Conservation (phyloP, 2,329 filamentous ascomycete genomes). For the Fusarium gaditjirri region DNA sequence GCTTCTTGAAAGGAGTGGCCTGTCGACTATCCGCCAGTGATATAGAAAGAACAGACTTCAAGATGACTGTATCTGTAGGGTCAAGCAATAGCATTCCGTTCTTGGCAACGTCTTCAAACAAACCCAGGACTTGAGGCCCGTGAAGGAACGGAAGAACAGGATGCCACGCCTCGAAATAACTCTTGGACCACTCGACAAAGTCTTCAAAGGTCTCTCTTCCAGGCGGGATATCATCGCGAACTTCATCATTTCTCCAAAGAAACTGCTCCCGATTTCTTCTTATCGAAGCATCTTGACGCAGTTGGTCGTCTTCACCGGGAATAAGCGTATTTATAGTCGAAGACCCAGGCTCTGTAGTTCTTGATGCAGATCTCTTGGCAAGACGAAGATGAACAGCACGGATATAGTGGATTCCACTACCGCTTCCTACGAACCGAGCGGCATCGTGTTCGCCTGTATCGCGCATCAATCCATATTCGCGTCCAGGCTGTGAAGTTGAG, state of each 20-base stretch:
- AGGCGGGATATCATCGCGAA: conserved; percentile 13
- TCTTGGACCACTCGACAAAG: conserved; percentile 60
- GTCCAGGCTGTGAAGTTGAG: conserved; percentile 43
- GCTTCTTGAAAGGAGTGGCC: conserved; percentile 35
- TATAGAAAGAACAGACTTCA: conserved; percentile 62
- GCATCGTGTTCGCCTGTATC: conserved; percentile 57
- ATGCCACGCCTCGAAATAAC: conserved; percentile 69
- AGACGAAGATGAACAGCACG: conserved; percentile 64
- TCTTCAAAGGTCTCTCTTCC: conserved; percentile 54
- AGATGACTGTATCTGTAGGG: background rate
- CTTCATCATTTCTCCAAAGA: conserved; percentile 53
- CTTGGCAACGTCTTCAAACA: conserved; percentile 56
- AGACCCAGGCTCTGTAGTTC: conserved; percentile 20
- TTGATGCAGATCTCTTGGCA: conserved; percentile 38
- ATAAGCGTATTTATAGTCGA: conserved; percentile 52
- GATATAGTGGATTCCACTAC: conserved; percentile 69
- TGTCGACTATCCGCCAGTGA: conserved; percentile 64
- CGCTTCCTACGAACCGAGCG: conserved; percentile 66
- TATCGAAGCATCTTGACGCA: conserved; percentile 43
- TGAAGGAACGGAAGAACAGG: conserved; percentile 66
- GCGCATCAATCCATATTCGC: conserved; percentile 59
- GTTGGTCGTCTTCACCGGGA: conserved; percentile 67
- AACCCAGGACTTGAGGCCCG: conserved; percentile 60
- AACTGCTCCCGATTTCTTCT: conserved; percentile 26
- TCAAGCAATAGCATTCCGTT: conserved; percentile 31